A percentile compares a stretch with the other conserved stretches of the same genome.
These are phyloP conservation scores for Emericellopsis terricola DNA, from an alignment of 495 filamentous ascomycete species.

Conservation along the genomic window DNA sequence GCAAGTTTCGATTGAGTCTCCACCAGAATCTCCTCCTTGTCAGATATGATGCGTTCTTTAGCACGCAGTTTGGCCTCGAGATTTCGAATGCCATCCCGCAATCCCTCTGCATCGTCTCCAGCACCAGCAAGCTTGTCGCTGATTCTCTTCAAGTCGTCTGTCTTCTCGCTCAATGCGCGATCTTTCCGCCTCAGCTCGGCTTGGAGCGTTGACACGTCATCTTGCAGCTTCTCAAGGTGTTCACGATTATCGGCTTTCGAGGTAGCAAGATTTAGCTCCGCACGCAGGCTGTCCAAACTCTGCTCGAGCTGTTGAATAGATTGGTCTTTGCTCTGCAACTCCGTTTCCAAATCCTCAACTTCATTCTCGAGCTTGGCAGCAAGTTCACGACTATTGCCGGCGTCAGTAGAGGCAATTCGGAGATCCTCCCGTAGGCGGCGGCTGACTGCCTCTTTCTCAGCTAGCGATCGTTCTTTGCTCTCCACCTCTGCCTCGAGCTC, in stretches of 20 bases:
- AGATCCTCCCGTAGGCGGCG: too few relatives aligned
- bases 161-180: slow-evolving; percentile 17
- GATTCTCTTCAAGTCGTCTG: slow-evolving; percentile 21
- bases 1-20: too few relatives aligned
- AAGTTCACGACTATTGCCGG: too few relatives aligned
- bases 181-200: slow-evolving; percentile 39
- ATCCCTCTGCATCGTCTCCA: slow-evolving; percentile 32
- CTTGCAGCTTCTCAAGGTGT: slow-evolving; percentile 39
- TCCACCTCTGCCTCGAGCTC: slow-evolving; percentile 41
- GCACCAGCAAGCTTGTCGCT: slow-evolving; percentile 33
- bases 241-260: too few relatives aligned
- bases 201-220: slow-evolving; percentile 40
- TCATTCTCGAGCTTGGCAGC: too few relatives aligned
- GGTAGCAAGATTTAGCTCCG: background rate
- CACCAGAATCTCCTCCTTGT: too few relatives aligned
- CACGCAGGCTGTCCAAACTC: background rate
- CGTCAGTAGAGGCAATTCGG: too few relatives aligned
- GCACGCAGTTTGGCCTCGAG: slow-evolving; percentile 24
- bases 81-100: slow-evolving; percentile 38
- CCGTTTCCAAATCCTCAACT: too few relatives aligned
- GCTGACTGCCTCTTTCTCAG: too few relatives aligned
- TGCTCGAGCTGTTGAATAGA: background rate
- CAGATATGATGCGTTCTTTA: too few relatives aligned
- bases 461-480: slow-evolving; percentile 27
- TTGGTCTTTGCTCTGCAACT: background rate